These are phyloP conservation scores for Melampsora americana DNA, from an alignment of 1,284 basidiomycete species.

Conservation along the genomic window DNA sequence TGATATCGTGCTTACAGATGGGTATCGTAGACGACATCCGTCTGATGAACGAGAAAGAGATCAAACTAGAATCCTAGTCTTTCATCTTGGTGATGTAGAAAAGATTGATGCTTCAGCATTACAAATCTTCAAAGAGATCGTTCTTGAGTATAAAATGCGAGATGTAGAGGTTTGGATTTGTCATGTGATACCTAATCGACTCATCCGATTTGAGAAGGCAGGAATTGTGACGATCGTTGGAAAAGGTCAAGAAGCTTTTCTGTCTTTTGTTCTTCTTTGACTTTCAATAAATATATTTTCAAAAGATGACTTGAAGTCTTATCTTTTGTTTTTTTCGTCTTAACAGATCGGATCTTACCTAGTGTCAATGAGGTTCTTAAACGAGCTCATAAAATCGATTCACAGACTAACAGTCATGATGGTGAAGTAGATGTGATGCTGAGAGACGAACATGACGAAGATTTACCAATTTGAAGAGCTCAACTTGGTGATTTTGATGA, in stretches of 20 bases:
- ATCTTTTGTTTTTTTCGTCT: background rate
- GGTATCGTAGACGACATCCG: constrained; percentile 36
- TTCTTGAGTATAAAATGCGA: constrained; percentile 29
- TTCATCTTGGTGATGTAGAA: constrained; percentile 42
- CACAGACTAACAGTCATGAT: background rate
- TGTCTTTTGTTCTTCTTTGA: constrained; percentile 3
- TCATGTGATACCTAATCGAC: constrained; percentile 33
- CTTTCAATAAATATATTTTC: background rate
- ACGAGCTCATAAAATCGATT: background rate
- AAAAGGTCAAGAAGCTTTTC: background rate
- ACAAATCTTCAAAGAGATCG: constrained; percentile 39
- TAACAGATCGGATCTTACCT: constrained; percentile 1
- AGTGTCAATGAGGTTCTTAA: constrained; percentile 1
- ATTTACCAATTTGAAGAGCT: too few species aligned
- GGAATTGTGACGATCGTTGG: constrained; percentile 35
- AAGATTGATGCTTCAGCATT: constrained; percentile 39
- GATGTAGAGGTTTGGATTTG: constrained; percentile 42
- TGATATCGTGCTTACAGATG: constrained; percentile 13
- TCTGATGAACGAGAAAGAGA: constrained; percentile 37
- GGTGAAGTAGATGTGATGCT: background rate
- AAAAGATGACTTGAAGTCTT: background rate
- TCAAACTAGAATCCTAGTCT: constrained; percentile 30
- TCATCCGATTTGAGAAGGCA: constrained; percentile 17
- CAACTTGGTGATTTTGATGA: too few species aligned
- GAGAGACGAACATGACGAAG: background rate